Percentiles rank a stretch among this genome's conserved stretches.
phyloP scores from a whole-genome alignment of 306 rosid genomes.

The Alnus rubra region DNA sequence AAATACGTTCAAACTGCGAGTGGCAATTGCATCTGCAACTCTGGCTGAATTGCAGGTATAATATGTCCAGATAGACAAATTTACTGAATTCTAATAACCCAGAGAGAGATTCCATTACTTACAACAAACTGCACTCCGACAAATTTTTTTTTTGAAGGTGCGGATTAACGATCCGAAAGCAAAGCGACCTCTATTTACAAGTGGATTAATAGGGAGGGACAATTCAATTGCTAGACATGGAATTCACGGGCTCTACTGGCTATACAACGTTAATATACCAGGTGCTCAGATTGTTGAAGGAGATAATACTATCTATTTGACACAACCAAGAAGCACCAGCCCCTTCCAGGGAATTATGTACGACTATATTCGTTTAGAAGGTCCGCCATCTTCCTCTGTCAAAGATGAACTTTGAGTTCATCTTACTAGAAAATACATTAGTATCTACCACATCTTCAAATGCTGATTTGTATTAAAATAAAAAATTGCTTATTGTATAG shows the following conservation, averaged over 20 bases:
- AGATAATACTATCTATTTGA: conserved; percentile 66
- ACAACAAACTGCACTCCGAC: neutral
- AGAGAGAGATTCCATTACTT: neutral
- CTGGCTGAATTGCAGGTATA: conserved; percentile 79
- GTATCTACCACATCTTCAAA: neutral
- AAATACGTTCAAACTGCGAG: conserved; percentile 57
- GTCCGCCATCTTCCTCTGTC: conserved; percentile 35
- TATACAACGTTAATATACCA: conserved; percentile 43
- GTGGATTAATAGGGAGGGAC: conserved; percentile 91
- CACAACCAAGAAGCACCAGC: conserved; percentile 64
- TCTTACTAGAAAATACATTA: neutral
- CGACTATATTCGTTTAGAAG: conserved; percentile 86
- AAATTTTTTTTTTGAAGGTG: conserved; percentile 42
- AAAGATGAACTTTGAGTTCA: conserved; percentile 20
- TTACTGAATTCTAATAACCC: neutral
- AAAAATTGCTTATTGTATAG: neutral
- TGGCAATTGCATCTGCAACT: conserved; percentile 83
- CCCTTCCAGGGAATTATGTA: conserved; percentile 89
- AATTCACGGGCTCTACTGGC: conserved; percentile 85
- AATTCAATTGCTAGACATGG: conserved; percentile 96
- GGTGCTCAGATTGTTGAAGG: conserved; percentile 60
- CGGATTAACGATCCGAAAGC: conserved; percentile 65
- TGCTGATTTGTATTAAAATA: neutral
- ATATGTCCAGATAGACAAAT: neutral
- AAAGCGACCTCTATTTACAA: conserved; percentile 63